phyloP scores from a whole-genome alignment of 2,329 filamentous ascomycete species.

The Pseudogymnoascus sp. region DNA sequence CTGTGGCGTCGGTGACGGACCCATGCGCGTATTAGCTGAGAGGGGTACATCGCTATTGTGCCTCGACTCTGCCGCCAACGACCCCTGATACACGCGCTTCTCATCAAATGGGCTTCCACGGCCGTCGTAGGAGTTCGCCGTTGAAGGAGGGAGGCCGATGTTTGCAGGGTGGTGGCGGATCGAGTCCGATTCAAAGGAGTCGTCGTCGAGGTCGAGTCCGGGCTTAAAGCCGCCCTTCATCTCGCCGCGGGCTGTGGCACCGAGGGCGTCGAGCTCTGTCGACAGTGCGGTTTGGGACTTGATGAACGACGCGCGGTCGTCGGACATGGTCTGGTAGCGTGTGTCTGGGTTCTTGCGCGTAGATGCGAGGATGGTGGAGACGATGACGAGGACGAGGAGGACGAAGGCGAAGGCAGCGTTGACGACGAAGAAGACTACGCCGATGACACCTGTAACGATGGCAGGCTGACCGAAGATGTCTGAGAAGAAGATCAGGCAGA shows the following conservation, averaged over 20 bases:
- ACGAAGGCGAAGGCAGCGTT: constrained; percentile 81
- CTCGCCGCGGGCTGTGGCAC: constrained; percentile 84
- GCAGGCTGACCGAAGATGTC: constrained; percentile 76
- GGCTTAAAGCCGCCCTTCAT: constrained; percentile 52
- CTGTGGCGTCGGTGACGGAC: constrained; percentile 14
- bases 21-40: constrained; percentile 17
- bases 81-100: constrained; percentile 20
- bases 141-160: constrained; percentile 27
- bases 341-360: constrained; percentile 91
- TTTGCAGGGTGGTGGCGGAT: constrained; percentile 37
- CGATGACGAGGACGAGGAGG: constrained; percentile 72
- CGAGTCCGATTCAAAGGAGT: constrained; percentile 57
- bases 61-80: constrained; percentile 22
- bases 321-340: constrained; percentile 91
- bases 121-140: constrained; percentile 34
- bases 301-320: constrained; percentile 94
- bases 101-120: constrained; percentile 21
- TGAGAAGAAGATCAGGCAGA: constrained; percentile 85
- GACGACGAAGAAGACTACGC: constrained; percentile 79
- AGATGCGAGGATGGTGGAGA: constrained; percentile 71
- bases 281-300: constrained; percentile 72
- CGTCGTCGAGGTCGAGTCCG: constrained; percentile 60
- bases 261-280: constrained; percentile 79
- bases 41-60: constrained; percentile 17
- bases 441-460: constrained; percentile 79